These are phyloP conservation scores for Pochonia chlamydosporia DNA, from an alignment of 2,329 filamentous ascomycete species.

Conservation along the genomic window DNA sequence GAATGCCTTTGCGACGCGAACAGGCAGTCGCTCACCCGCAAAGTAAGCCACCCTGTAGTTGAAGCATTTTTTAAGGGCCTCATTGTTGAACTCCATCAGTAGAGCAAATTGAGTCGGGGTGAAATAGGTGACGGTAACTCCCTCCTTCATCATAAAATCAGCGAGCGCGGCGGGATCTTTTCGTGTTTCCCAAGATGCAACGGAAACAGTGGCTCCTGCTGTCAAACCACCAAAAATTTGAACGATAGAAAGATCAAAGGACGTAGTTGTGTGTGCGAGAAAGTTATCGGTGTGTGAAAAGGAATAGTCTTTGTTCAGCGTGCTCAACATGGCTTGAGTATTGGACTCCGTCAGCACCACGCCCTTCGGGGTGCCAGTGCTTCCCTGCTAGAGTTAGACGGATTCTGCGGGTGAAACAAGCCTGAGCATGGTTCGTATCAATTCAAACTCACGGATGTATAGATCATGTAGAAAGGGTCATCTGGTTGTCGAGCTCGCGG, in stretches of 20 bases:
- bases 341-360: constrained; percentile 18
- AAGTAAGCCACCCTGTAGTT: constrained; percentile 17
- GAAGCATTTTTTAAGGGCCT: constrained; percentile 13
- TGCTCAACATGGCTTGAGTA: constrained; percentile 19
- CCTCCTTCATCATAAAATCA: constrained; percentile 16
- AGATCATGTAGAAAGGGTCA: constrained; percentile 20
- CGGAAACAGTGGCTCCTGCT: constrained; percentile 15
- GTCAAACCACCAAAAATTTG: constrained; percentile 17
- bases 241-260: constrained; percentile 18
- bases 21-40: constrained; percentile 17
- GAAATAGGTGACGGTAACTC: constrained; percentile 16
- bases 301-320: constrained; percentile 15
- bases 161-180: constrained; percentile 18
- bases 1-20: constrained; percentile 16
- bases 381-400: constrained; percentile 10
- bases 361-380: constrained; percentile 19
- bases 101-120: constrained; percentile 18
- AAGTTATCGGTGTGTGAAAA: constrained; percentile 15
- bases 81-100: constrained; percentile 16
- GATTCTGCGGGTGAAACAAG: neutral
- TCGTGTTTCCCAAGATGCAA: constrained; percentile 17
- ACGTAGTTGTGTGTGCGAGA: constrained; percentile 18
- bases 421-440: neutral
- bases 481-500: constrained; percentile 11
- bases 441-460: constrained; percentile 16